Evolutionary conservation across 2,329 filamentous ascomycete species (phyloP), one percentile per base, ranked within the genome.

Genomic region (Remersonia thermophila): DNA sequence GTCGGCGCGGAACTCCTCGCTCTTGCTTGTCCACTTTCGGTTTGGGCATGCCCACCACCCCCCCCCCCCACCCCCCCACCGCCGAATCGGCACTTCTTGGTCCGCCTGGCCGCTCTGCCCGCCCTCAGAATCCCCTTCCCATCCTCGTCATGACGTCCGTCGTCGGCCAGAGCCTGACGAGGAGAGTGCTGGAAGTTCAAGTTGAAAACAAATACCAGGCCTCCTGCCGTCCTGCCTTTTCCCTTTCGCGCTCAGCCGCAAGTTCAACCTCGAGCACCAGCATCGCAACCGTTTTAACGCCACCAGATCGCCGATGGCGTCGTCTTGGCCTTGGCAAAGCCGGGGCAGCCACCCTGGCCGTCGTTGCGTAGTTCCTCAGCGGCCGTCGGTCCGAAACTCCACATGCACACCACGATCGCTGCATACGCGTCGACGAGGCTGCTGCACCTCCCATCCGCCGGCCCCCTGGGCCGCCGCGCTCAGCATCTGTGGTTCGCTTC

Each of bases 371-470:
- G 46, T 42, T 32, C 39, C 31, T 41, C 37, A 40, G 43, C 50
- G 50, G 50, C 43, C 39, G 47, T 32, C 50, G 50, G 50, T 42
- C 50, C 50, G 50, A 51, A 45, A 52, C 48, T 51, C 50, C 50
- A 50, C 45, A 45, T 49, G 43, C 43, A 47, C 30, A 42, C 20
- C 46, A 43, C 46, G 48, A 50, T 51, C 49, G 40, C 35, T 12
- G 35, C 37, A 27, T 45, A 45, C 44, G 38, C 42, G 35, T 41
- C 41, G 40, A 31, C 37, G 28, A 34, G 16, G 17, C 20, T 28
- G 10, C 12, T 15, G 31, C 14, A 11, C 27, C 36, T 36, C 42
- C 51, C 38, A 51, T 51, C 49, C 39, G 48, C 29, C 17, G n/a
- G 28, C 13, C 13, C 12, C 32, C 26, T 18, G 37, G 15, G 14